Base-by-base conservation (phyloP, 768 basidiomycete species). In the Mycena polygramma region DNA sequence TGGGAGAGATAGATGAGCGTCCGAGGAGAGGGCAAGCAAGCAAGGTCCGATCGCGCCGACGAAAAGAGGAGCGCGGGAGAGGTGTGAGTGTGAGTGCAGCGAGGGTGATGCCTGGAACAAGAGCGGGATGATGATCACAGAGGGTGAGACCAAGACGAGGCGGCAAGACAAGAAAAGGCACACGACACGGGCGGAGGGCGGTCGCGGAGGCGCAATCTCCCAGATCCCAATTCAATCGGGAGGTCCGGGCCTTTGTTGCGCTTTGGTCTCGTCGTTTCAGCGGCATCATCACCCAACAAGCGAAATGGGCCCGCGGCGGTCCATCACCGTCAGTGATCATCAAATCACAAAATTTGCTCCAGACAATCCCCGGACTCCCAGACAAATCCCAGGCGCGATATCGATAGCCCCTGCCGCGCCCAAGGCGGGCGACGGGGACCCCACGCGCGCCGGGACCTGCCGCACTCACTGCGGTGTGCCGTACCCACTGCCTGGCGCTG, bases 401-500 rank as follows among this genome's bases (percentile, higher is more conserved):
- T 20, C 4, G 7, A 20, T 57, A 54, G 48, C 46, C 20, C 62
- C 48, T 63, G 39, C 39, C 62, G 43, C 59, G 39, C 35, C 39
- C 51, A 19, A 10, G 17, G 30, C 30, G 37, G n/a, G 68, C 68
- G 48, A 30, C 59, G 41, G 43, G 37, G n/a, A n/a, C 24, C 7
- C 30, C 30, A 30, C 30, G 30, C 30, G 30, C 30, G 30, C 30
- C 30, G 30, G 6, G 30, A 2, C 30, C 30, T 30, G 30, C 30
- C 43, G 24, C 37, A 46, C 54, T 63, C 76, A 83, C 70, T 86
- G 85, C 20, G 86, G 84, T 37, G 85, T 85, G 43, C 79, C 84
- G 71, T 87, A 87, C 22, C 83, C 85, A 26, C 85, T 85, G 20
- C 85, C 84, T 11, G 84, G 83, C 22, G 83, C 80, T 35, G 83